Evolutionary conservation across 805 yeast genomes (phyloP), one percentile per base, ranked within the genome.

Genomic region (Lipomyces orientalis): DNA sequence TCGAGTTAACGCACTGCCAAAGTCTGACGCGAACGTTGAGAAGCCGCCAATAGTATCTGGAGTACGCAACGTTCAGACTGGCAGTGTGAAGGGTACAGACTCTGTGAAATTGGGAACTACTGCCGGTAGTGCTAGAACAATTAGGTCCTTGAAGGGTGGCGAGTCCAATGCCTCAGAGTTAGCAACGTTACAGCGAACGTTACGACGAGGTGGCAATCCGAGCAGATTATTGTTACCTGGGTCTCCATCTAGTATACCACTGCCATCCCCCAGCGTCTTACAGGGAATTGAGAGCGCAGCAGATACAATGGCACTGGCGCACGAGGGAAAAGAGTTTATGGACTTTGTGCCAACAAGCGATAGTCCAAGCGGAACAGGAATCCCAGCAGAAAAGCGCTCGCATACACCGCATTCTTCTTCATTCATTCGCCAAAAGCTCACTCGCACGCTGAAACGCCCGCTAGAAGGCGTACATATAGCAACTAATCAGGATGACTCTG

Each of bases 401-500:
- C 49, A 43, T 43, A 16, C 49, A n/a, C 16, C 55, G 2, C 43
- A 22, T 16, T 51, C 43, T 29, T n/a, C 56, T 4, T 54, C 65
- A 10, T 62, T 64, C 12, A 19, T 62, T 19, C 55, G 65, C n/a
- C 55, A 51, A 33, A 31, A 49, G 35, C 34, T 68, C 7, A 55
- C 60, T 4, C 51, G 51, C 33, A 54, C 66, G 4, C 39, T 68
- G 9, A 65, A 59, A 52, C 37, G 58, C 22, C 66, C 65, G 8
- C 33, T 33, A 4, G 55, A 52, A 54, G 60, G 54, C 31, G 16
- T 29, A 22, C 43, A 46, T 7, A 22, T 22, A 19, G 8, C 43
- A 31, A 22, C 22, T 25, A n/a, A 58, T 12, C 57, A 22, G 29
- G 56, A 60, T 43, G 58, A 14, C 34, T 37, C 55, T 4, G 54